Evolutionary conservation across 176 grass and related monocot species (phyloP), one percentile per base, ranked within the genome.

Genomic region (Sorghum bicolor): DNA sequence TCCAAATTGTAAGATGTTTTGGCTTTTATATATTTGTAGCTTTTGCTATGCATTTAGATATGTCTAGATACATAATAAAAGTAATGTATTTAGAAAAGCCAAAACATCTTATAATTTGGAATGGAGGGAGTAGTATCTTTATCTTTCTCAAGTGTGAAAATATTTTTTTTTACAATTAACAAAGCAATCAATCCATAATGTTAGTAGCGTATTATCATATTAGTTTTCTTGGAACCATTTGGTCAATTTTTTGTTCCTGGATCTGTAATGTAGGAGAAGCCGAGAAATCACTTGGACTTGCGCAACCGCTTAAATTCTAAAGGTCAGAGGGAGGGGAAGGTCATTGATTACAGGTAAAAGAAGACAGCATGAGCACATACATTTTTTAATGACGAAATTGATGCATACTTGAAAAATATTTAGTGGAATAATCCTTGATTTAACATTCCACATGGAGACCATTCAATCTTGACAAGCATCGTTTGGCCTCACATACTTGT

Each of bases 201-300:
- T 25, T 44, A n/a, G 33, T 37, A 76, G 33, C 14, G 44, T 77
- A 26, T 0, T 20, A 17, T 20, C 52, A 14, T 67, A 43, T 1
- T 40, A 40, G 9, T 65, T 72, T 67, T 60, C n/a, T 10, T 9
- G 28, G 44, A 24, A 30, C 29, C 44, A 70, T 50, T 84, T 12
- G 40, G 22, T 47, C 19, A 26, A 71, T 24, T 83, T 14, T 24
- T 86, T 14, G 16, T 64, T 53, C 62, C 4, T 48, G 76, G 30
- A 24, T 76, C 15, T 82, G 64, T 77, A 36, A 73, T 98, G 36
- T 74, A 96, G 96, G 93, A 99, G 88, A 99, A 96, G 85, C 96
- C 96, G 8, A 99, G 87, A 87, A 99, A 99, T 61, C 93, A 99
- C 75, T 76, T 99, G 75, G 96, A 99, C 75, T 58, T 96, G 91